Evolutionary conservation across 129 eudicot species (phyloP), one percentile per base, ranked within the genome.

Genomic region (Chrysanthemum seticuspe): DNA sequence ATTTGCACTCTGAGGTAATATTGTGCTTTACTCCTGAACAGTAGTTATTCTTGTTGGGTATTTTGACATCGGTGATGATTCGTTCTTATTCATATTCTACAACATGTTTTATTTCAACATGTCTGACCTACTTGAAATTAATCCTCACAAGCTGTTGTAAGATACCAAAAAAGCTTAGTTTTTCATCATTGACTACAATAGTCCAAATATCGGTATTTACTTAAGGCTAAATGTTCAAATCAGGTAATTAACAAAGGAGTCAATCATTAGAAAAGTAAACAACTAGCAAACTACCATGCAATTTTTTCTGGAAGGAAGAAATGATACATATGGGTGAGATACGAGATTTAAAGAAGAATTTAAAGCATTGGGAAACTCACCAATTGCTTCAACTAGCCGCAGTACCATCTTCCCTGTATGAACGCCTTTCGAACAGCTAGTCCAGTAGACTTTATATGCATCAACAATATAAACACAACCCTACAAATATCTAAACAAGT

Each of bases 351-450:
- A 25, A 59, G 21, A 56, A 2, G 13, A 29, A 29, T 29, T 29
- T 29, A 4, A 66, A 36, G 12, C 60, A 36, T 53, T 52, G 76
- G 70, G 67, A 74, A 83, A 71, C 97, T 90, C 77, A 94, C 99
- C 96, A 50, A 94, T 90, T 58, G 99, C 99, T 88, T 94, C 99
- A 58, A 94, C 99, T 58, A 90, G 62, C 18, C 85, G 87, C 6
- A 90, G 77, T 58, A 94, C 99, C 99, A 94, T 94, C 85, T 90
- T 79, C 52, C 99, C 99, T 1, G 97, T 75, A 82, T 86, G 99
- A 72, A 83, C 60, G 63, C 99, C 97, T 79, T 90, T 88, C 36
- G 84, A 78, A 83, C 99, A 94, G 81, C 88, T 73, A 3, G 91
- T 81, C 97, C 96, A 90, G 72, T 94, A 90, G 77, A 88, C 87